Conservation (phyloP, 2,329 filamentous ascomycete genomes). For the Penicillium sp. region DNA sequence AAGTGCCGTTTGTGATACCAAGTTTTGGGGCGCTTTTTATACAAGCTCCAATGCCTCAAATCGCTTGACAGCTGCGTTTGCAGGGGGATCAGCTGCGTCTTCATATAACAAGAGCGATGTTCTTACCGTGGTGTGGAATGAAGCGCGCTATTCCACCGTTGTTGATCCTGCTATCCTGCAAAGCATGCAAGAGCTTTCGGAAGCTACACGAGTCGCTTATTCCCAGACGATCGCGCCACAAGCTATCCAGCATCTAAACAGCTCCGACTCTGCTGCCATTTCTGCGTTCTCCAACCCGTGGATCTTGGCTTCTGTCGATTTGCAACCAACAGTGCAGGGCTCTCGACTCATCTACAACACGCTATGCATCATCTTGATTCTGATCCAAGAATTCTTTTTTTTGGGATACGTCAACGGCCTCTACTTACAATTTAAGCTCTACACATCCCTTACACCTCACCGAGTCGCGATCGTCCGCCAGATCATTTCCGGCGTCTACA, state of each 20-base stretch:
- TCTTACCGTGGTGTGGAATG: slow-evolving; percentile 47
- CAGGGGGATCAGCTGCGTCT: slow-evolving; percentile 28
- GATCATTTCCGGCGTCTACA: slow-evolving; percentile 38
- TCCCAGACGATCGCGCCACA: slow-evolving; percentile 32
- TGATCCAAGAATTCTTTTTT: slow-evolving; percentile 52
- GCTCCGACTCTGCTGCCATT: slow-evolving; percentile 31
- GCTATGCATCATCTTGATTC: slow-evolving; percentile 44
- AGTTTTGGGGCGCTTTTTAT: slow-evolving; percentile 40
- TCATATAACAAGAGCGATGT: slow-evolving; percentile 40
- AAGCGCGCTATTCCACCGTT: slow-evolving; percentile 44
- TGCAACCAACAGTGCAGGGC: slow-evolving; percentile 44
- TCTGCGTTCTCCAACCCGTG: slow-evolving; percentile 42
- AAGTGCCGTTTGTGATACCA: slow-evolving; percentile 32
- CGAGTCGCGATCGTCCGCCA: slow-evolving; percentile 37
- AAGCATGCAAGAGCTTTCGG: slow-evolving; percentile 34
- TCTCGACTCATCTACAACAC: slow-evolving; percentile 48
- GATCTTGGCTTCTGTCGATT: slow-evolving; percentile 34
- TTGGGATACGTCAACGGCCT: slow-evolving; percentile 47
- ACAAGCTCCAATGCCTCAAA: slow-evolving; percentile 36
- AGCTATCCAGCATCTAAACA: slow-evolving; percentile 23
- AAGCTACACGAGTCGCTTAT: slow-evolving; percentile 36
- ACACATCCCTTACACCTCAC: slow-evolving; percentile 28
- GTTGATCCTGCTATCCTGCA: slow-evolving; percentile 35
- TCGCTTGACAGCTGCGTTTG: slow-evolving; percentile 37
- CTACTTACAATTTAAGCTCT: slow-evolving; percentile 39